phyloP scores from a whole-genome alignment of 1,284 basidiomycete genomes.

The Cutaneotrichosporon cutaneum region DNA sequence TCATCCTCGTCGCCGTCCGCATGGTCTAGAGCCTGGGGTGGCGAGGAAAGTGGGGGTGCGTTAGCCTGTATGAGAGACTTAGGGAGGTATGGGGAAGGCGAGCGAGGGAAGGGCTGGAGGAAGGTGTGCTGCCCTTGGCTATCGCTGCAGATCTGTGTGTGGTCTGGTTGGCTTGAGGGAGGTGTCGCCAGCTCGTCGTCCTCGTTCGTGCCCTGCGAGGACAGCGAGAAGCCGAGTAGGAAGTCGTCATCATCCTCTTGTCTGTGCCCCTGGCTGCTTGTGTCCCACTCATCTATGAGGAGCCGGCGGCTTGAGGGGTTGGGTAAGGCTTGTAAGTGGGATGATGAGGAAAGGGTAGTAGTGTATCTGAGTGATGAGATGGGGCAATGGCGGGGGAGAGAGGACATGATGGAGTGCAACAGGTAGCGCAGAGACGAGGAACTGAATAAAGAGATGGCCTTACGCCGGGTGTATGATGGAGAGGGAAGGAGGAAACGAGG shows the following conservation, averaged over 20 bases:
- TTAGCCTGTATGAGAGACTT: neutral
- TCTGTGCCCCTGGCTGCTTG: neutral
- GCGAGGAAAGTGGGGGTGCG: neutral
- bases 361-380: neutral
- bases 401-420: neutral
- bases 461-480: too few species aligned
- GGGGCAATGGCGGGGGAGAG: neutral
- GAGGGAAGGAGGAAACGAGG: too few species aligned
- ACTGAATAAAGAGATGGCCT: too few species aligned
- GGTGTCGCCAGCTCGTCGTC: neutral
- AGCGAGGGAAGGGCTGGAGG: neutral
- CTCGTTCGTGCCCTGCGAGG: neutral
- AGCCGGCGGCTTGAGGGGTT: neutral
- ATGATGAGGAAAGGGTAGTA: neutral
- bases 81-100: neutral
- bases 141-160: neutral
- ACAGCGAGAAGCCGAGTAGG: conserved; percentile 1
- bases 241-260: conserved; percentile 11
- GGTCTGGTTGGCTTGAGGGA: neutral
- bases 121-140: neutral
- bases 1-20: neutral
- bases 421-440: too few species aligned
- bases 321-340: neutral
- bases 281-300: neutral
- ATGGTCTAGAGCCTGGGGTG: neutral